Conservation (phyloP, 176 grass and related monocot species). For the Themeda triandra region DNA sequence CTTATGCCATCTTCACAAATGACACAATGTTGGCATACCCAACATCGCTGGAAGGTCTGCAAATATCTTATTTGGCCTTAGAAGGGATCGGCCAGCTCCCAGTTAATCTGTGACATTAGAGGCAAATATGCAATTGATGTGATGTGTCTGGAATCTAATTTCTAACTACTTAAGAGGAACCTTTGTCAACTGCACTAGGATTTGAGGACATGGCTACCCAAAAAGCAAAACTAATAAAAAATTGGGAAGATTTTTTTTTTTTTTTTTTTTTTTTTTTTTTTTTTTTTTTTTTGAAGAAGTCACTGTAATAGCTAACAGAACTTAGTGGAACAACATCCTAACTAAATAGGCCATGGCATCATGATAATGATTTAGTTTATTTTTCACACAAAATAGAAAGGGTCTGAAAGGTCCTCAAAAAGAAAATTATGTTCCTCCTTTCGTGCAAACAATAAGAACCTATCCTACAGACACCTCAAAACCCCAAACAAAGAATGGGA, state of each 20-base stretch:
- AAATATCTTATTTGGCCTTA: neutral
- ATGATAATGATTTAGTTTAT: neutral
- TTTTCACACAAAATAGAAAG: neutral
- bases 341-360: neutral
- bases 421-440: neutral
- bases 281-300: neutral
- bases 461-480: neutral
- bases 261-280: neutral
- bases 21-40: neutral
- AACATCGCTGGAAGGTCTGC: neutral
- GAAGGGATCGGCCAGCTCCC: neutral
- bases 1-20: neutral
- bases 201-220: neutral
- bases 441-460: neutral
- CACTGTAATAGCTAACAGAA: neutral
- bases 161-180: neutral
- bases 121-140: neutral
- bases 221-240: too few relatives aligned
- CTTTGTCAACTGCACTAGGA: neutral
- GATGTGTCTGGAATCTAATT: neutral
- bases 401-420: neutral
- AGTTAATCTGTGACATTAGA: neutral
- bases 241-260: neutral
- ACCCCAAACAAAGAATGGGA: neutral
- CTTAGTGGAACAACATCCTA: neutral